Evolutionary conservation across 2,329 filamentous ascomycete genomes (phyloP).

Genomic region (Lecanicillium sp.): DNA sequence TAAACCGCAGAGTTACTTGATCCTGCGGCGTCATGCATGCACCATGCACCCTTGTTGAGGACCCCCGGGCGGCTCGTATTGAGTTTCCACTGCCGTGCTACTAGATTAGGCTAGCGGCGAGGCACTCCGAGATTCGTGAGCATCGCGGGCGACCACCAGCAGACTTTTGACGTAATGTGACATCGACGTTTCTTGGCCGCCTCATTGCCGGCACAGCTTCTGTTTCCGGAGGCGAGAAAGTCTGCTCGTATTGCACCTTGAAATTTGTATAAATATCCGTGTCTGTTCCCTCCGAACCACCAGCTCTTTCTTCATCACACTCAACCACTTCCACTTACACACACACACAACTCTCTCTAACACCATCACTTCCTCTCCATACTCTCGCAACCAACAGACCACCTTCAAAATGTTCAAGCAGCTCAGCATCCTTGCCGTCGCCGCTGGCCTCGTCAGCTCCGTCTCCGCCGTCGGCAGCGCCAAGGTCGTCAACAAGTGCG

Average conservation of each 20-base stretch:
- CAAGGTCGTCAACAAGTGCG: conserved; percentile 32
- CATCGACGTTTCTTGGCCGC: neutral
- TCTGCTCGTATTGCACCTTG: neutral
- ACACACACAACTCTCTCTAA: neutral
- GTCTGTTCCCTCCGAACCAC: neutral
- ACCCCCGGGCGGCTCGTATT: conserved; percentile 3
- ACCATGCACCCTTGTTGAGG: neutral
- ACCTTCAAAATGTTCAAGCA: conserved; percentile 9
- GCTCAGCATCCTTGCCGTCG: conserved; percentile 18
- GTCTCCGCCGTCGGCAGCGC: conserved; percentile 28
- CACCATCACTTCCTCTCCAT: neutral
- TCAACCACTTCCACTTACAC: neutral
- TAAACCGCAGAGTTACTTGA: neutral
- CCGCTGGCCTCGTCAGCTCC: conserved; percentile 16
- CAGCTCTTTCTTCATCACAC: neutral
- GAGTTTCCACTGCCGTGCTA: neutral
- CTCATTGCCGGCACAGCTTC: neutral
- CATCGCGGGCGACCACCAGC: neutral
- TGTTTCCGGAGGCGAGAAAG: neutral
- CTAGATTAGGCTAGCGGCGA: neutral
- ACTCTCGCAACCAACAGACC: neutral
- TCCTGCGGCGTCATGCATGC: neutral
- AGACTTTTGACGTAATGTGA: neutral
- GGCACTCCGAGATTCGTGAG: neutral
- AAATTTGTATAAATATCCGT: neutral